Evolutionary conservation across 83 land plant genomes (phyloP).

Genomic region (Picea engelmannii): DNA sequence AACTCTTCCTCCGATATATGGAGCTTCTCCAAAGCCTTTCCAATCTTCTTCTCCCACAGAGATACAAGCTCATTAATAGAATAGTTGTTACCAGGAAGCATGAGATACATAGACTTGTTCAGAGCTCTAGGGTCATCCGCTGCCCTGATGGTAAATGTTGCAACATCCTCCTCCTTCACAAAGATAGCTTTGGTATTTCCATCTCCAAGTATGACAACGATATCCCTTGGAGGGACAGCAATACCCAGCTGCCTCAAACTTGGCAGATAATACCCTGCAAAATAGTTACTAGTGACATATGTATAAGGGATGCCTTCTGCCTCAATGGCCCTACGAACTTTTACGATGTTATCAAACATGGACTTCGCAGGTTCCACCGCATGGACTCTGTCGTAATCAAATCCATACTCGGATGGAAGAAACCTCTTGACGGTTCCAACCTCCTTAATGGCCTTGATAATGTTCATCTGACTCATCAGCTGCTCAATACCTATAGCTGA

Average conservation of each 20-base stretch:
- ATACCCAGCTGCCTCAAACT: constrained; percentile 45
- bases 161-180: constrained; percentile 36
- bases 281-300: constrained; percentile 33
- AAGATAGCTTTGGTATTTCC: constrained; percentile 45
- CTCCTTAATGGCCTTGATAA: background rate
- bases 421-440: constrained; percentile 28
- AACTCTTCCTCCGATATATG: constrained; percentile 12
- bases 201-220: constrained; percentile 34
- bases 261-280: constrained; percentile 44
- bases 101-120: constrained; percentile 28
- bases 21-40: constrained; percentile 5
- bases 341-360: constrained; percentile 29
- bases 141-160: constrained; percentile 21
- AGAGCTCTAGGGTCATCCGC: constrained; percentile 34
- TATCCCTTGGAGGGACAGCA: constrained; percentile 23
- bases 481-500: background rate
- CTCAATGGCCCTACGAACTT: constrained; percentile 43
- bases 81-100: constrained; percentile 22
- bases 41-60: constrained; percentile 38
- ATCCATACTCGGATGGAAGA: constrained; percentile 65
- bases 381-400: constrained; percentile 54
- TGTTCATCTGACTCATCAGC: background rate
- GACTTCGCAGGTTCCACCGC: no score
- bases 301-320: constrained; percentile 58
- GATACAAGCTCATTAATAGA: constrained; percentile 27